phyloP scores from a whole-genome alignment of 148 eudicot genomes.

The Vaccinium myrtillus region DNA sequence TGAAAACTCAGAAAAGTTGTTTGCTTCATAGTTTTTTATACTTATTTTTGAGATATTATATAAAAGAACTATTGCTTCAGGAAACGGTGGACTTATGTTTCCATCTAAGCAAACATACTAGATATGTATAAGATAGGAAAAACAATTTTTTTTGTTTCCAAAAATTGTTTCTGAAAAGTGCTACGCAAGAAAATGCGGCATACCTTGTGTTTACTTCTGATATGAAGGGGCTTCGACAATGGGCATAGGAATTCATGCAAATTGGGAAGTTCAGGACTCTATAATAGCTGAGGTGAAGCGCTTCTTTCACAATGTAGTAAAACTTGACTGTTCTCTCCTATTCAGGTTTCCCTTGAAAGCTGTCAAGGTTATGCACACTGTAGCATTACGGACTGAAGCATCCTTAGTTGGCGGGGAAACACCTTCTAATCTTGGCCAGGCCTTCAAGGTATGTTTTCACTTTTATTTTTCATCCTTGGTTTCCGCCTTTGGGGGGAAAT shows the following conservation, averaged over 20 bases:
- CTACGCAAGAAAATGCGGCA: not conserved
- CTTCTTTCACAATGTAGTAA: not conserved
- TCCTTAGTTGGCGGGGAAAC: constrained; percentile 54
- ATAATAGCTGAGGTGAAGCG: not conserved
- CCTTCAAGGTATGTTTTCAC: constrained; percentile 60
- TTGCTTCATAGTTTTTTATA: not conserved
- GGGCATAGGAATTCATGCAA: not conserved
- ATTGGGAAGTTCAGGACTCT: not conserved
- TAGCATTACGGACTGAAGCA: constrained; percentile 92
- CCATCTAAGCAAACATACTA: not conserved
- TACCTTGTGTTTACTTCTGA: not conserved
- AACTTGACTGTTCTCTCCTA: constrained; percentile 11
- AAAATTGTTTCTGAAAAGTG: not conserved
- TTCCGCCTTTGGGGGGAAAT: not conserved
- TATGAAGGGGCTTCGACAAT: not conserved
- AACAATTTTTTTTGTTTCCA: not conserved
- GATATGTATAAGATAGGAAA: not conserved
- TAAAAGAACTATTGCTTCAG: not conserved
- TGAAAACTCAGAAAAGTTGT: not conserved
- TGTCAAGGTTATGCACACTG: constrained; percentile 97
- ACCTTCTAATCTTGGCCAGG: constrained; percentile 63
- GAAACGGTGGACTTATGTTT: not conserved
- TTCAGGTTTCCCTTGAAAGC: constrained; percentile 96
- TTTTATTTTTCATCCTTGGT: not conserved
- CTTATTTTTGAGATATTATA: not conserved